Evolutionary conservation across 352 stramenopile species (phyloP), one percentile per base, ranked within the genome.

Genomic region (Phytophthora ohioensis): DNA sequence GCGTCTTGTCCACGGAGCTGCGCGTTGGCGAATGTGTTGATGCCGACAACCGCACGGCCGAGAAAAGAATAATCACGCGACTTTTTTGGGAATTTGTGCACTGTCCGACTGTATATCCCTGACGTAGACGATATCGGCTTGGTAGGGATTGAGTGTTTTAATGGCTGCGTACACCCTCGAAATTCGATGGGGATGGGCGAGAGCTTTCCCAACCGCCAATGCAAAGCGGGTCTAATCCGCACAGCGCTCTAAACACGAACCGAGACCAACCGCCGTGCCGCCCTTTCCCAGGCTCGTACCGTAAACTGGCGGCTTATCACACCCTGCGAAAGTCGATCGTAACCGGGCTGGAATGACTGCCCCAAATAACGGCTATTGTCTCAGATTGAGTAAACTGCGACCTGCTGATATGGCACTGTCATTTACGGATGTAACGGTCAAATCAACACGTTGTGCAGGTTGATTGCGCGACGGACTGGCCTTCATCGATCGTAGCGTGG

Each of bases 11-110:
- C 39, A 54, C 57, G 43, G 31, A 58, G 54, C 41, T 46, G 41
- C 59, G 54, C 41, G 48, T 78, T 80, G 59, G 56, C 56, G 62
- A 80, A 75, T 80, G 73, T 79, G 72, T 76, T 81, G 71, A 81
- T 76, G 75, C 58, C 55, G 62, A 70, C 74, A 54, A 72, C 31
- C 36, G 17, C 15, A 70, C 57, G 30, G 61, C 32, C 13, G n/a
- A 27, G 38, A 59, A 65, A 56, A 73, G 64, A 71, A 81, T 81
- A 81, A 81, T 81, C 74, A 79, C 62, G 34, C 34, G 9, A 11
- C 11, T 34, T 51, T 56, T 65, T 34, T 6, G 21, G 31, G 39
- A 74, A 60, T 67, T 68, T 75, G 30, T 6, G 8, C 12, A 34
- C 48, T 60, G 15, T 34, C 8, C 51, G 35, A 67, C n/a, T 11